Base-by-base conservation (phyloP, 208 protist genomes). In the Leishmania martiniquensis region DNA sequence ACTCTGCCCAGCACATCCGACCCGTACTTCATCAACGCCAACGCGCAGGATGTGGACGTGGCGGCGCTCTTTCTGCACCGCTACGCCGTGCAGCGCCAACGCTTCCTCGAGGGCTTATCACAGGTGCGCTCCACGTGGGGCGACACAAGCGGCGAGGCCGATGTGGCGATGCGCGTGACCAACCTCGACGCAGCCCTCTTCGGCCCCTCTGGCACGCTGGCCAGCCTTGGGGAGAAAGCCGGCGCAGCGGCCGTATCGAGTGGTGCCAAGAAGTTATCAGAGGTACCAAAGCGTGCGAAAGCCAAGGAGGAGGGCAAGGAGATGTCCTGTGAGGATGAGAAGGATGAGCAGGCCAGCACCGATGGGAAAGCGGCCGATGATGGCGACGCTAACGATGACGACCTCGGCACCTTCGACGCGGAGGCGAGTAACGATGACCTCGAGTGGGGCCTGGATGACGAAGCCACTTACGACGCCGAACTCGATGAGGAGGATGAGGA, bases 1-100 rank as follows among this genome's bases (percentile, higher is more conserved):
- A 92, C 74, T 67, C 84, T 96, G 52, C 94, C 94, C 3, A 95
- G 91, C 77, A 92, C 92, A 10, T 95, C 91, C 5, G 94, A 97
- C 83, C 85, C 91, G 29, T 95, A 95, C 84, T 97, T 97, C 81
- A 91, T 96, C 72, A 84, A 94, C 80, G 85, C 94, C 45, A 89
- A 77, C 75, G 87, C 92, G n/a, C 86, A 91, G 75, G 85, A 96
- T 29, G 91, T 97, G 57, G 94, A 97, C 68, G 94, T 97, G 7
- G 78, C 88, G 5, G 89, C 91, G 22, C 87, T 97, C 49, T 97
- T 97, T 71, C 63, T 97, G 39, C 94, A 97, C 78, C 91, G 94
- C 74, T 97, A 96, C 82, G 94, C 94, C 54, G 92, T 97, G 71
- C 94, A 97, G 77, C 91, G 94, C 0, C 89, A 96, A 81, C 92